Base-by-base conservation (phyloP, 1,284 basidiomycete genomes). In the Garcileccinum viscosum region DNA sequence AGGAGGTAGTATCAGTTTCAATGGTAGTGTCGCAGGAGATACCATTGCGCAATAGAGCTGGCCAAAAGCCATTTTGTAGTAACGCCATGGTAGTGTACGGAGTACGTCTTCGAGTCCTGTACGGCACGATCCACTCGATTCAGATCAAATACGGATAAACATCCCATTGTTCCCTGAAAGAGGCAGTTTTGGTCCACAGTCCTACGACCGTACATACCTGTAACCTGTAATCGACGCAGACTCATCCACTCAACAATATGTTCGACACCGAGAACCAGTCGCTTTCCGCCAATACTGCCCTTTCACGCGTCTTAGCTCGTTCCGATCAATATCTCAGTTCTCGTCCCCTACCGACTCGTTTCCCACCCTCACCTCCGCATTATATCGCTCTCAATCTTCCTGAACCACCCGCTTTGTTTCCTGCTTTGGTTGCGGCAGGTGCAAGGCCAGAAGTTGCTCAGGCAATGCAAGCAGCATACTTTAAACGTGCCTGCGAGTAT, bases 381-480 rank as follows among this genome's bases (percentile, higher is more conserved):
- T 8, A 14, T 38, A 22, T 22, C 42, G 22, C 42, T 17, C 30
- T 62, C 19, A 60, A 67, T 24, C 66, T 64, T 44, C 66, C 66
- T 64, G 66, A 67, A 9, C 66, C 62, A 6, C 66, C 62, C 5
- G 9, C 66, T 58, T 44, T 67, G 44, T 33, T 67, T 15, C 50
- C 66, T 19, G 53, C 40, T 56, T 30, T 67, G n/a, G 53, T 65
- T 5, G 66, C 66, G 19, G 66, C 62, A 32, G 66, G 66, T 24
- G 66, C 66, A 59, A 64, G 8, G 53, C 38, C 62, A 8, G 66
- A 67, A 30, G 62, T 65, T 30, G 66, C 66, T 19, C 37, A 65
- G 17, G 62, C 53, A 1, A 67, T 67, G 62, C 62, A 67, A 59
- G 62, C 38, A 4, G 33, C 53, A 30, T 67, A 64, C 19, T 24